A percentile compares a stretch with the other conserved stretches of the same genome.
Evolutionary conservation across 768 basidiomycete species (phyloP).

Genomic region (Trichaptum fuscoviolaceum): DNA sequence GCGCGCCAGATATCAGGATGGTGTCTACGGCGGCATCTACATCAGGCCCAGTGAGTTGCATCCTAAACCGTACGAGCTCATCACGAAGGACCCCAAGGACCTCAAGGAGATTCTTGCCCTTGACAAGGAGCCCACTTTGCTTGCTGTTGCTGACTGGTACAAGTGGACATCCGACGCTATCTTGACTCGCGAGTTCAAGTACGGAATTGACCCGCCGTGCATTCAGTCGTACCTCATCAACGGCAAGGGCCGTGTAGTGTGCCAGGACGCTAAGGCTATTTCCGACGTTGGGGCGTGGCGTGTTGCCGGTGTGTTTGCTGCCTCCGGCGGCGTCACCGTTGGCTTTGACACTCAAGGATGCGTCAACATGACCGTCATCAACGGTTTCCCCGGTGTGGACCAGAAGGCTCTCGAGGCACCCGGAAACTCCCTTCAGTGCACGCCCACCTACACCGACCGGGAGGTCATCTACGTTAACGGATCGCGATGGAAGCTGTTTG

Average conservation of each 20-base stretch:
- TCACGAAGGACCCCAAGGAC: background rate
- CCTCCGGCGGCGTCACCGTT: conserved; percentile 30
- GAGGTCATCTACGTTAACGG: background rate
- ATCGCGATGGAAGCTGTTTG: background rate
- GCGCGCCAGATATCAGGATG: background rate
- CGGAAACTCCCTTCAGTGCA: background rate
- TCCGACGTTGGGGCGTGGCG: background rate
- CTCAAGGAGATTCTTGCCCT: background rate
- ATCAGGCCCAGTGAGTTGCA: background rate
- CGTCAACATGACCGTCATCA: background rate
- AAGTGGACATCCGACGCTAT: background rate
- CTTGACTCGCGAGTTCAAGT: background rate
- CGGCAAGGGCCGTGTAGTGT: background rate
- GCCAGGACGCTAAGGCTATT: background rate
- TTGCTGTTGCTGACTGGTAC: background rate
- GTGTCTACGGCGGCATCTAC: background rate
- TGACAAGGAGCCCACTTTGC: background rate
- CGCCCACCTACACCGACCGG: background rate
- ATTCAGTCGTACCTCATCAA: conserved; percentile 1
- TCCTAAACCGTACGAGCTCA: background rate
- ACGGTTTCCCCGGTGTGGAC: background rate
- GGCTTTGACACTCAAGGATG: conserved; percentile 15
- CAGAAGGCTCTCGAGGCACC: background rate
- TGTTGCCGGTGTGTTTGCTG: conserved; percentile 5
- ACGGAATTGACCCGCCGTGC: background rate